Conservation (phyloP, 1,284 basidiomycete genomes). For the Schizophyllum amplum region DNA sequence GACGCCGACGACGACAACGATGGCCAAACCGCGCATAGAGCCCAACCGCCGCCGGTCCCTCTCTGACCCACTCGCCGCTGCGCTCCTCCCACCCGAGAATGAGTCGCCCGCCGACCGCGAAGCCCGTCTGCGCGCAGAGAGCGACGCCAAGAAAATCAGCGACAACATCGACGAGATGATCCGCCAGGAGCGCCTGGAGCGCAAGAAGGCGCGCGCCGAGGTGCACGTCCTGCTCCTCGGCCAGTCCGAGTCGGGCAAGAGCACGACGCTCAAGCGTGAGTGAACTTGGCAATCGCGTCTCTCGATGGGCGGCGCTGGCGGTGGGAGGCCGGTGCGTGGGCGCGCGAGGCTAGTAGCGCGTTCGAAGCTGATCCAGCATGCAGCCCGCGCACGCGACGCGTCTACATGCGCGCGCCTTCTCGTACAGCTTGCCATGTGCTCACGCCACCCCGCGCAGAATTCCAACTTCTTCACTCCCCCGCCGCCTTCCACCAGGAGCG, state of each 20-base stretch:
- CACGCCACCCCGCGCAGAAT: slow-evolving; percentile 43
- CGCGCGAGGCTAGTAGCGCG: background rate
- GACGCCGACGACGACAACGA: slow-evolving; percentile 12
- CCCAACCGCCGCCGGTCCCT: slow-evolving; percentile 33
- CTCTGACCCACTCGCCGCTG: slow-evolving; percentile 63
- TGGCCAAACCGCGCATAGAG: slow-evolving; percentile 23
- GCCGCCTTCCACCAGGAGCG: slow-evolving; percentile 68
- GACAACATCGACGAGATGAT: slow-evolving; percentile 74
- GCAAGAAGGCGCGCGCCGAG: slow-evolving; percentile 48
- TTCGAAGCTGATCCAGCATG: slow-evolving; percentile 2
- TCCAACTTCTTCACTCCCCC: slow-evolving; percentile 69
- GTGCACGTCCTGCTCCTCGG: slow-evolving; percentile 73
- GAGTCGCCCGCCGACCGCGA: slow-evolving; percentile 61
- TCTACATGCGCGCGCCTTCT: background rate
- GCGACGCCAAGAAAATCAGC: slow-evolving; percentile 62
- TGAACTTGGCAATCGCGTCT: slow-evolving; percentile 21
- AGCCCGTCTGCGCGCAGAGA: slow-evolving; percentile 50
- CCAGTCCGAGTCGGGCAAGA: slow-evolving; percentile 78
- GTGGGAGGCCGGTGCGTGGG: too few species aligned
- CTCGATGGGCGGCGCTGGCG: too few species aligned
- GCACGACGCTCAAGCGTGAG: slow-evolving; percentile 70
- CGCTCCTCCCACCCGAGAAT: slow-evolving; percentile 58
- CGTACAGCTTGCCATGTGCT: slow-evolving; percentile 7
- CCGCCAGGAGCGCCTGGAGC: slow-evolving; percentile 48
- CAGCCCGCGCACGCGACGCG: slow-evolving; percentile 1